Percentiles rank a stretch among this genome's conserved stretches.
phyloP scores from a whole-genome alignment of 257 asterid species.

The Verbena officinalis region DNA sequence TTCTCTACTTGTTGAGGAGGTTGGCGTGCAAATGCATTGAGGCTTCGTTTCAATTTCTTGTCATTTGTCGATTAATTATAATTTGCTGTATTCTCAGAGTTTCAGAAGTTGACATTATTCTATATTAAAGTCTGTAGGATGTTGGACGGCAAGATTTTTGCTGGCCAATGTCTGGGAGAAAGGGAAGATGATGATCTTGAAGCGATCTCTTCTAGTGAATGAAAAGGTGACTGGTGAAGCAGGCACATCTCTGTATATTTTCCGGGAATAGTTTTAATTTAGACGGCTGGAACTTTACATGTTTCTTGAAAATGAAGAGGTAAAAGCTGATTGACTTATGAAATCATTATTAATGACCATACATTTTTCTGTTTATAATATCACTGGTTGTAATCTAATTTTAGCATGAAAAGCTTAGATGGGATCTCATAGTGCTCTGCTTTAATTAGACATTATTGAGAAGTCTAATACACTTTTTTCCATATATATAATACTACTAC shows the following conservation, averaged over 20 bases:
- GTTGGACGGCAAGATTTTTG: not conserved
- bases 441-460: not conserved
- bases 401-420: slow-evolving; percentile 12
- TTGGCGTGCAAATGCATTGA: slow-evolving; percentile 20
- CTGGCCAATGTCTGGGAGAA: not conserved
- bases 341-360: not conserved
- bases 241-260: slow-evolving; percentile 7
- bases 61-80: not conserved
- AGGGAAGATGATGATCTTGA: not conserved
- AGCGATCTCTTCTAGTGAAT: slow-evolving; percentile 17
- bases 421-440: not conserved
- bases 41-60: slow-evolving; percentile 6
- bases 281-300: no score
- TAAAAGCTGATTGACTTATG: slow-evolving; percentile 10
- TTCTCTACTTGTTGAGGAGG: slow-evolving; percentile 35
- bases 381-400: slow-evolving; percentile 8
- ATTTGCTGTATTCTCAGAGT: not conserved
- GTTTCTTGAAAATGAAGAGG: not conserved
- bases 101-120: not conserved
- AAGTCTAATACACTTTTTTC: not conserved
- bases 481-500: not conserved
- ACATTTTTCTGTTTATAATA: slow-evolving; percentile 1
- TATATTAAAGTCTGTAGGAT: not conserved
- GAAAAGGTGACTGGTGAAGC: not conserved
- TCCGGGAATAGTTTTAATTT: not conserved